Conservation (phyloP, 495 filamentous ascomycete species). For the Penicillium bialowiezense region DNA sequence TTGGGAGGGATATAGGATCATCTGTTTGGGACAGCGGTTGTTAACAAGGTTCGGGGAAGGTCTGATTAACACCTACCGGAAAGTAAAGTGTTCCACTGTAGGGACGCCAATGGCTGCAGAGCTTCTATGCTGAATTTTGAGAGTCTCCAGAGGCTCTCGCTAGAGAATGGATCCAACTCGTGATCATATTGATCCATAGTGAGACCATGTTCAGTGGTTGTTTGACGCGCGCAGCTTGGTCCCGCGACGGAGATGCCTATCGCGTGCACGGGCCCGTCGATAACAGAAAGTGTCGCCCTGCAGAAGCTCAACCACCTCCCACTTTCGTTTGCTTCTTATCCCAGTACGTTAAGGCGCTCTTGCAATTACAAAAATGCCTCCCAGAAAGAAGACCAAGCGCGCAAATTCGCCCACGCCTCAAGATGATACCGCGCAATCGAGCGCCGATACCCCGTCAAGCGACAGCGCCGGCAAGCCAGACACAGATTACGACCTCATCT, state of each 20-base stretch:
- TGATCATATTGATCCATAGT: slow-evolving; percentile 48
- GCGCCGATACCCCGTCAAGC: slow-evolving; percentile 33
- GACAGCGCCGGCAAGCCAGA: slow-evolving; percentile 31
- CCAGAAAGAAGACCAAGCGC: slow-evolving; percentile 60
- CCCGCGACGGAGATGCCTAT: slow-evolving; percentile 21
- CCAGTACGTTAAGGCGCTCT: background rate
- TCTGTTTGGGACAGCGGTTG: slow-evolving; percentile 19
- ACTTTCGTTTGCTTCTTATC: background rate
- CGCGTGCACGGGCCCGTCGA: slow-evolving; percentile 36
- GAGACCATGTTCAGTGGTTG: slow-evolving; percentile 17
- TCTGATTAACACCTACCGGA: slow-evolving; percentile 27
- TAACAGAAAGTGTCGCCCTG: slow-evolving; percentile 23
- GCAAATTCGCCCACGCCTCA: slow-evolving; percentile 32
- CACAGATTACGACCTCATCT: slow-evolving; percentile 44
- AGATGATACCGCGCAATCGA: slow-evolving; percentile 37
- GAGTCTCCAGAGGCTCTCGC: slow-evolving; percentile 62
- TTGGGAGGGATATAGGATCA: slow-evolving; percentile 18
- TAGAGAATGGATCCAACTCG: slow-evolving; percentile 62
- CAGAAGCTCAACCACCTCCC: slow-evolving; percentile 8
- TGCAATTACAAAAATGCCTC: slow-evolving; percentile 58
- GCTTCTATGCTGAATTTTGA: slow-evolving; percentile 45
- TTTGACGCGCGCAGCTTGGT: slow-evolving; percentile 12
- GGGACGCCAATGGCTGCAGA: slow-evolving; percentile 35
- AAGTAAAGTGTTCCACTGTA: slow-evolving; percentile 35
- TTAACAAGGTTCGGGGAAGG: background rate